Evolutionary conservation across 176 grass and related monocot genomes (phyloP), one percentile per base, ranked within the genome.

Genomic region (Carex pumila): DNA sequence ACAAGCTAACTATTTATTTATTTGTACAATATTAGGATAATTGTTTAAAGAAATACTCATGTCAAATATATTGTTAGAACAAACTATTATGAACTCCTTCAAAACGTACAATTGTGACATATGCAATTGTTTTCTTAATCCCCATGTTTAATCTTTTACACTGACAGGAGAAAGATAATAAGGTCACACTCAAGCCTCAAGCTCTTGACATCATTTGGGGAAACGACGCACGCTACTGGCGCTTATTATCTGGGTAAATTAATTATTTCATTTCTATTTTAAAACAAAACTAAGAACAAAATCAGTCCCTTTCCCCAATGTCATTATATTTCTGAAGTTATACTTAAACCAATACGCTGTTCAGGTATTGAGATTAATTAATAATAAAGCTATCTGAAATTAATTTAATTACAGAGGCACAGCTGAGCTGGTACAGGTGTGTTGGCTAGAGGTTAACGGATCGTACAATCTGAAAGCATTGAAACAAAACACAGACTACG

Each of bases 401-500:
- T 21, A 22, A 22, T 49, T 15, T 21, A 22, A 73, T 73, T 31
- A 17, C 25, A 77, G 73, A 29, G 50, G 25, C 0, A 6, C 73
- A 56, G 73, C n/a, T 31, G 73, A 77, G 13, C 73, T 77, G 49
- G 21, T 77, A 77, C 73, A 77, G 25, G 73, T 77, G 73, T 77
- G 22, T 17, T 77, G 73, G 73, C 50, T 77, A 6, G 73, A 77
- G 73, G 73, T 77, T 6, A 77, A 15, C 3, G 73, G 73, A 31
- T 55, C 22, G 25, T 56, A 56, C 22, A 13, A 14, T 77, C 50
- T 77, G 13, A 77, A 5, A 55, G 0, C 0, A 15, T 13, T 56
- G 50, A 32, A 56, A 17, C 12, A 1, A 56, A 54, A 67, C 4
- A 67, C 7, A 17, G 1, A 0, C 0, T 86, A 86, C 13, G 12